Conservation (phyloP, 83 land plant genomes). For the Picea abies region DNA sequence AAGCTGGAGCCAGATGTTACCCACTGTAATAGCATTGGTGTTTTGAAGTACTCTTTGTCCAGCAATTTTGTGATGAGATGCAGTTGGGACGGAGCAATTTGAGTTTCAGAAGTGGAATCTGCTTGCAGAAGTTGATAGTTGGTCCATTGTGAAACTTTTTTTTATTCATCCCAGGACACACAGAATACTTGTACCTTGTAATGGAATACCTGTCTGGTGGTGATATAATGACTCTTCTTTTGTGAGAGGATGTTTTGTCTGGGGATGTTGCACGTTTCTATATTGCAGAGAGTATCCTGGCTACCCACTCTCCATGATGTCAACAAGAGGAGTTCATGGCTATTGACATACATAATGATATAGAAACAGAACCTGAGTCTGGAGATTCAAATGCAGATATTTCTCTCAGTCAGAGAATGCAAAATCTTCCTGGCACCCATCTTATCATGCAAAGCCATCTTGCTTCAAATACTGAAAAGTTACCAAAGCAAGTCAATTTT, state of each 20-base stretch:
- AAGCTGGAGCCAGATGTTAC: no score
- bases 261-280: slow-evolving; percentile 76
- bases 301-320: slow-evolving; percentile 50
- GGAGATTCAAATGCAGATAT: neutral
- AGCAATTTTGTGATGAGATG: no score
- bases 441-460: neutral
- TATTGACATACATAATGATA: neutral
- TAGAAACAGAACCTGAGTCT: neutral
- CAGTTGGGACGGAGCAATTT: no score
- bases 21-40: no score
- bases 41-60: no score
- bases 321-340: neutral
- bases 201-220: no score
- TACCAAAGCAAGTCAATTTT: no score
- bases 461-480: slow-evolving; percentile 1
- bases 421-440: neutral
- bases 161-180: no score
- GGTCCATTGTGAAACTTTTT: no score
- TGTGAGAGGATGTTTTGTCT: slow-evolving; percentile 72
- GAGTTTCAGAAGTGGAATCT: no score
- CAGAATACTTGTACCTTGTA: no score
- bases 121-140: no score
- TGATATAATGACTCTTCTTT: slow-evolving; percentile 38
- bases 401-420: neutral
- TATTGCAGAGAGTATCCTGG: slow-evolving; percentile 76